Evolutionary conservation across 2,329 filamentous ascomycete genomes (phyloP), one percentile per base, ranked within the genome.

Genomic region (Cordyceps farinosa): DNA sequence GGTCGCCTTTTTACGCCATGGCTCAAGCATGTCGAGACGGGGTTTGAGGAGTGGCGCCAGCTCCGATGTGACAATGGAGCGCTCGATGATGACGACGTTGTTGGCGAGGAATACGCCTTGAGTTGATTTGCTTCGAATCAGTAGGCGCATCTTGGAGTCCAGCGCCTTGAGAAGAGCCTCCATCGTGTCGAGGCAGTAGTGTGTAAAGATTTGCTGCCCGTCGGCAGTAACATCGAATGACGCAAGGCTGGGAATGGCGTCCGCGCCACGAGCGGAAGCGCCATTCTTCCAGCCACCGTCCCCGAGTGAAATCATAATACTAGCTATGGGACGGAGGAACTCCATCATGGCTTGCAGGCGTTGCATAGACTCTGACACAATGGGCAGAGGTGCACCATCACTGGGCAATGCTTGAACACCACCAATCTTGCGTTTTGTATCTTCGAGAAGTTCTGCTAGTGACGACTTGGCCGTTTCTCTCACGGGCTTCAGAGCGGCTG

Each of bases 61-160:
- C 52, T 96, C 92, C 0, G 91, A 96, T 55, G 87, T 86, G 56
- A 87, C 86, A 63, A 97, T 91, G 78, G 90, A 90, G 64, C 92
- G 90, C 70, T 96, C 91, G 58, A 97, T 84, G 55, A 97, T 86
- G 64, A 89, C 86, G 64, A 96, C 85, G 66, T 88, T 92, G 77
- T 99, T 99, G 54, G 92, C 91, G 59, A 98, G 79, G 74, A 98
- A 97, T 22, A 97, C 91, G 32, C 93, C 95, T 56, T 92, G 84
- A 4, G 91, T 80, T 30, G 88, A 87, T 75, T 92, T 95, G 65
- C 85, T 86, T 71, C 93, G 92, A 64, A 95, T 84, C 50, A 95
- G 74, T 9, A 83, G 72, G 36, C 89, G 86, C 5, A 89, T 87
- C 67, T 92, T 95, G 65, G 84, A 80, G 66, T 96, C 91, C 11